phyloP scores from a whole-genome alignment of 257 asterid genomes.

The Rhazya stricta region DNA sequence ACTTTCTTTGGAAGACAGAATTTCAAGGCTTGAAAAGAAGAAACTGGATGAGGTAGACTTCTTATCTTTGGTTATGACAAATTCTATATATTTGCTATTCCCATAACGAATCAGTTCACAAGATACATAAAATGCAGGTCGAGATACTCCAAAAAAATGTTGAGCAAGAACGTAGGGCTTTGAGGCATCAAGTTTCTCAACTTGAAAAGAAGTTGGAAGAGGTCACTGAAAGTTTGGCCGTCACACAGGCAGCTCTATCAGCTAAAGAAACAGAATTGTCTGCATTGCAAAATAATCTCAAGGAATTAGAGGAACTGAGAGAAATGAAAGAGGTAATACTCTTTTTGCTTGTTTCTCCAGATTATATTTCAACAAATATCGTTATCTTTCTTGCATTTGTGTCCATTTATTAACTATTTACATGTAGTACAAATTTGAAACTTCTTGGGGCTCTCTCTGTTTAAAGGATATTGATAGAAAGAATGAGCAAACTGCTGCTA shows the following conservation, averaged over 20 bases:
- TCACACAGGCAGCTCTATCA: slow-evolving; percentile 50
- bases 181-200: slow-evolving; percentile 53
- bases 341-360: slow-evolving; percentile 6
- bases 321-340: slow-evolving; percentile 91
- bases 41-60: slow-evolving; percentile 50
- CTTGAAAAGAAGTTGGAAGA: slow-evolving; percentile 77
- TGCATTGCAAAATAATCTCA: slow-evolving; percentile 63
- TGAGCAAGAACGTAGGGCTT: slow-evolving; percentile 64
- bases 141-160: slow-evolving; percentile 44
- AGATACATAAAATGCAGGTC: slow-evolving; percentile 40
- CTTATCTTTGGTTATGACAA: slow-evolving; percentile 10
- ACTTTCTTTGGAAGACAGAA: slow-evolving; percentile 56
- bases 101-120: slow-evolving; percentile 8
- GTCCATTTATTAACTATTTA: neutral
- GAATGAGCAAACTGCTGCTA: slow-evolving; percentile 95
- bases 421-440: neutral
- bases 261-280: slow-evolving; percentile 59
- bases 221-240: slow-evolving; percentile 41
- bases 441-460: neutral
- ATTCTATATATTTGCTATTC: slow-evolving; percentile 7
- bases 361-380: neutral
- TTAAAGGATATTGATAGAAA: slow-evolving; percentile 83
- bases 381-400: slow-evolving; percentile 5
- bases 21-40: slow-evolving; percentile 61
- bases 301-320: slow-evolving; percentile 85